Conservation (phyloP, 1,284 basidiomycete genomes). For the Naganishia sp. region DNA sequence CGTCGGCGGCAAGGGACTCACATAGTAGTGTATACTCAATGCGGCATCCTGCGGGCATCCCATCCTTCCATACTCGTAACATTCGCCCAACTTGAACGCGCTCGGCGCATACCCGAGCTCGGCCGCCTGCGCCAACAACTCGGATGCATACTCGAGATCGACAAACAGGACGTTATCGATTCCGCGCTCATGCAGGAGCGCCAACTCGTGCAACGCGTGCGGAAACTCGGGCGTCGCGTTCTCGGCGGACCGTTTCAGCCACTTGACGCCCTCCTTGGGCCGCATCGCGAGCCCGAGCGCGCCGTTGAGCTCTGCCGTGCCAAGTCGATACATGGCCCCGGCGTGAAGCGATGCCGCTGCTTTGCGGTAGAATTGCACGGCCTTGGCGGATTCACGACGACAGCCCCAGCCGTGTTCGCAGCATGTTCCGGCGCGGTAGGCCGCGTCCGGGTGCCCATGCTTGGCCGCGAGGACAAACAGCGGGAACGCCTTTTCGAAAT, state of each 20-base stretch:
- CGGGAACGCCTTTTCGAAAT: conserved; percentile 95
- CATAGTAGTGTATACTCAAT: conserved; percentile 97
- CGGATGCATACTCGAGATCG: conserved; percentile 91
- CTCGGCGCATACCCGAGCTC: conserved; percentile 96
- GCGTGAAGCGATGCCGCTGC: conserved; percentile 88
- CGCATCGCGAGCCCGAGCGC: conserved; percentile 82
- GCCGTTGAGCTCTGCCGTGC: conserved; percentile 94
- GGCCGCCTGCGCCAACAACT: conserved; percentile 89
- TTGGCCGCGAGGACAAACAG: conserved; percentile 95
- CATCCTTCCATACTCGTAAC: conserved; percentile 99
- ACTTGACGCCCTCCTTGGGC: conserved; percentile 95
- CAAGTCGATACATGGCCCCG: conserved; percentile 93
- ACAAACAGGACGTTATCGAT: conserved; percentile 96
- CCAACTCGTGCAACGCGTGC: conserved; percentile 93
- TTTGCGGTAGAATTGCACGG: conserved; percentile 90
- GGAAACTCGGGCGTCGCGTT: conserved; percentile 92
- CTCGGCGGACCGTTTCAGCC: conserved; percentile 95
- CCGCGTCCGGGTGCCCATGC: conserved; percentile 95
- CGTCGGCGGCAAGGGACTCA: conserved; percentile 56
- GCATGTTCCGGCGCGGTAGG: conserved; percentile 94
- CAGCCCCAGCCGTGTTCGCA: conserved; percentile 99
- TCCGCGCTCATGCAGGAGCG: conserved; percentile 89
- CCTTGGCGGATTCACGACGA: conserved; percentile 85
- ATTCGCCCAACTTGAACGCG: conserved; percentile 93
- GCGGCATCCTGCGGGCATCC: conserved; percentile 98